Evolutionary conservation across 345 rosid genomes (phyloP).

Genomic region (Nasturtium officinale): DNA sequence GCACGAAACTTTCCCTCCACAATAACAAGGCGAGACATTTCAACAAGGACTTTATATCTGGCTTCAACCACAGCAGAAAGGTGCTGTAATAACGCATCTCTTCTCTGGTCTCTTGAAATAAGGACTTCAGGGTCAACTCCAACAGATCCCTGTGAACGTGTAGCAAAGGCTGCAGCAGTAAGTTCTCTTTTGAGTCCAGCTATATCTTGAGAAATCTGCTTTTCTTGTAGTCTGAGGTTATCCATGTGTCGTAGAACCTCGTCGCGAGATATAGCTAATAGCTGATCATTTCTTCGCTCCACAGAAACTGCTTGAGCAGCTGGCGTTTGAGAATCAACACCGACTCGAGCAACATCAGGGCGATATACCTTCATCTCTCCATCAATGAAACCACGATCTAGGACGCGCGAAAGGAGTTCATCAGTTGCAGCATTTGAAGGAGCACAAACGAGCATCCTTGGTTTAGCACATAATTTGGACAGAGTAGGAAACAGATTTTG

Average conservation of each 20-base stretch:
- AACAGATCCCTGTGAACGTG: constrained; percentile 90
- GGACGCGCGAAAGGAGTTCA: constrained; percentile 95
- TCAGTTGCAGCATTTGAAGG: constrained; percentile 99
- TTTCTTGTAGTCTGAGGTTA: constrained; percentile 71
- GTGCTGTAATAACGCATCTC: constrained; percentile 78
- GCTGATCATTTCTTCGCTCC: constrained; percentile 94
- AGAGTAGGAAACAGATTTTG: constrained; percentile 87
- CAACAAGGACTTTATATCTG: constrained; percentile 91
- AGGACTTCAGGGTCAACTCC: constrained; percentile 95
- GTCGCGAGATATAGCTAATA: constrained; percentile 73
- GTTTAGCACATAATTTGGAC: constrained; percentile 92
- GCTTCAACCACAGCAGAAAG: constrained; percentile 92
- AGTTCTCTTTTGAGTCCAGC: constrained; percentile 76
- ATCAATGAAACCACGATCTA: constrained; percentile 94
- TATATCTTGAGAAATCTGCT: constrained; percentile 73
- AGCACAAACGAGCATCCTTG: constrained; percentile 98
- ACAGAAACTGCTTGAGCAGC: constrained; percentile 99
- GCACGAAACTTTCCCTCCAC: constrained; percentile 76
- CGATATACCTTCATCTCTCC: constrained; percentile 96
- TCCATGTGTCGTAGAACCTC: constrained; percentile 84
- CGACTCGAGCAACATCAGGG: constrained; percentile 98
- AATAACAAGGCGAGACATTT: constrained; percentile 92
- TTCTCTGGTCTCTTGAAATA: constrained; percentile 74
- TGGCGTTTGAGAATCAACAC: constrained; percentile 93
- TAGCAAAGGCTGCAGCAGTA: constrained; percentile 66